phyloP scores from a whole-genome alignment of 108 stramenopile species.

The Discostella pseudostelligera region DNA sequence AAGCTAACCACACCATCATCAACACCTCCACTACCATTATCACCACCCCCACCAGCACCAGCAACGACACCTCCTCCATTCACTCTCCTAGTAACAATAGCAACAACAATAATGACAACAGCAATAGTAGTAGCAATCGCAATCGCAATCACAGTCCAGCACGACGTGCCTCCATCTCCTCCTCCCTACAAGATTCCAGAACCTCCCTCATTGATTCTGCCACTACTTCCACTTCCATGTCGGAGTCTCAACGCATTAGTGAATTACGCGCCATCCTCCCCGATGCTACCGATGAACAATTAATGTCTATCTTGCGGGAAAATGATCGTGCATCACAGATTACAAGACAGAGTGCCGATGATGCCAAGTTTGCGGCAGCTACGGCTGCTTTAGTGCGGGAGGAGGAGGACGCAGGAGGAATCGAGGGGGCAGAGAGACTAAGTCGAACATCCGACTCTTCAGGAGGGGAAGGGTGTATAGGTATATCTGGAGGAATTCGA shows the following conservation, averaged over 20 bases:
- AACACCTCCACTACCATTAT: too few relatives aligned
- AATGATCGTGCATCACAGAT: not conserved
- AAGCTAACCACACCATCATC: too few relatives aligned
- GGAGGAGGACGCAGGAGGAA: too few relatives aligned
- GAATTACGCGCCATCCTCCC: not conserved
- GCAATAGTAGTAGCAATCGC: not conserved
- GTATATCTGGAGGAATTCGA: too few relatives aligned
- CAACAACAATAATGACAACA: not conserved
- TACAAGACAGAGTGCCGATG: not conserved
- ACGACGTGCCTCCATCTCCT: too few relatives aligned
- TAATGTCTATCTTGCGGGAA: not conserved
- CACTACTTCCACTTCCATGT: too few relatives aligned
- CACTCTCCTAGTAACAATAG: not conserved
- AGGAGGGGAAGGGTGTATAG: too few relatives aligned
- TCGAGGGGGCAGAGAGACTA: too few relatives aligned
- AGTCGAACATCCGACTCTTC: too few relatives aligned
- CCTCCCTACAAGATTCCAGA: too few relatives aligned
- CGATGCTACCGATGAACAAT: not conserved
- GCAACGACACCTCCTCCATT: not conserved
- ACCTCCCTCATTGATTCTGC: too few relatives aligned
- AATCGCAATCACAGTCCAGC: not conserved
- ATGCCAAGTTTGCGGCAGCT: not conserved
- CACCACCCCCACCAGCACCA: too few relatives aligned
- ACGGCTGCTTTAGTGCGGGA: not conserved
- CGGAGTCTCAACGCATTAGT: not conserved